A percentile compares a stretch with the other conserved stretches of the same genome.
phyloP scores from a whole-genome alignment of 2,329 filamentous ascomycete species.

The Sporothrix inflata region DNA sequence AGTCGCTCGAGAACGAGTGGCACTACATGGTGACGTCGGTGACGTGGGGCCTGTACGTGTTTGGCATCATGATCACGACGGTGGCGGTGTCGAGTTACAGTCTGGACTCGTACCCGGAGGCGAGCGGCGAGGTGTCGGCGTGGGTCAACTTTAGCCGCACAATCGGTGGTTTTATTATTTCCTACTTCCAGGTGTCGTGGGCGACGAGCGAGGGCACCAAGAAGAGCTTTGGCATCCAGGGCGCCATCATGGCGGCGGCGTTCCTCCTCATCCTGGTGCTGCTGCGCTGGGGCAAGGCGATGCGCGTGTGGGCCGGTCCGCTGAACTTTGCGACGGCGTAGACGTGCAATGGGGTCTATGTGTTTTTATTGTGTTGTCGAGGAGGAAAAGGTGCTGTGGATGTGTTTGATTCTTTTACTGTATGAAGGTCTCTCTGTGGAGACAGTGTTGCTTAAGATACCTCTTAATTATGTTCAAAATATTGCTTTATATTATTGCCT shows the following conservation, averaged over 20 bases:
- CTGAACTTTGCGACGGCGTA: slow-evolving; percentile 40
- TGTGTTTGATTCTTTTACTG: not conserved
- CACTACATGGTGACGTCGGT: slow-evolving; percentile 56
- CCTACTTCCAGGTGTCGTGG: slow-evolving; percentile 58
- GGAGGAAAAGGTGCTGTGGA: too few relatives aligned
- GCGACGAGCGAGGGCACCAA: slow-evolving; percentile 48
- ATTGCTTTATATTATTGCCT: not conserved
- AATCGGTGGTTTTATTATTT: slow-evolving; percentile 52
- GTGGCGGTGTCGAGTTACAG: slow-evolving; percentile 56
- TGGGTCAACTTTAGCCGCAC: slow-evolving; percentile 56
- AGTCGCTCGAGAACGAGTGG: slow-evolving; percentile 53
- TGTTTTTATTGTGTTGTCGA: too few relatives aligned
- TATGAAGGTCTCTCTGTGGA: not conserved
- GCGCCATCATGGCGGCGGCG: slow-evolving; percentile 43
- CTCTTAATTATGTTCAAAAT: slow-evolving; percentile 5
- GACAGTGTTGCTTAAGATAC: not conserved
- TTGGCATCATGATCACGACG: slow-evolving; percentile 59
- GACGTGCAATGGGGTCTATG: not conserved
- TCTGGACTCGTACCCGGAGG: slow-evolving; percentile 59
- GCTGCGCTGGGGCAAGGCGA: slow-evolving; percentile 39
- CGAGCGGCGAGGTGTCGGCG: slow-evolving; percentile 56
- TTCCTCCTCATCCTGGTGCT: slow-evolving; percentile 38
- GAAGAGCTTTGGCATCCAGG: slow-evolving; percentile 52
- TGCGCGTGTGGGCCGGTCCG: slow-evolving; percentile 41
- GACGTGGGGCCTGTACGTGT: slow-evolving; percentile 58